These are phyloP conservation scores for Fallopia convolvulus DNA, from an alignment of 148 eudicot species.

Conservation along the genomic window DNA sequence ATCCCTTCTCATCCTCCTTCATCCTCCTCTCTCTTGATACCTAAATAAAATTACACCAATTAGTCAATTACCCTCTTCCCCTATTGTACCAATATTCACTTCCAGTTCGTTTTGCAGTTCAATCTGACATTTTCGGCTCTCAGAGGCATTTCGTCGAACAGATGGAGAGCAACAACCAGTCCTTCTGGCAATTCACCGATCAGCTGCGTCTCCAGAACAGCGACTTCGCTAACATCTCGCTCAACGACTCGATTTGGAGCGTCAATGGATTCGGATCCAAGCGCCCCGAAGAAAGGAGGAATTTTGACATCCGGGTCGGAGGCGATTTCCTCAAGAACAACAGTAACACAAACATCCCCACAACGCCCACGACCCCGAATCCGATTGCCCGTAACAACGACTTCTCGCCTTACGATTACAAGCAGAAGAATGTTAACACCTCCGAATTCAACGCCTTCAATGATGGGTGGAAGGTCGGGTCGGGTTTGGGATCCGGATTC, in stretches of 20 bases:
- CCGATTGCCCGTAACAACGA: conserved; percentile 8
- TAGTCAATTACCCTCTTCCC: neutral
- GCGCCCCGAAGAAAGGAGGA: conserved; percentile 52
- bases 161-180: conserved; percentile 64
- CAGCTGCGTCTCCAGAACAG: conserved; percentile 68
- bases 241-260: conserved; percentile 94
- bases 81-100: neutral
- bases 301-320: conserved; percentile 66
- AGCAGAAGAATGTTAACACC: conserved; percentile 2
- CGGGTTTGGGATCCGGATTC: conserved; percentile 36
- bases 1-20: neutral
- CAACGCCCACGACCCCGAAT: neutral
- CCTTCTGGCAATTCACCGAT: conserved; percentile 90
- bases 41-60: neutral
- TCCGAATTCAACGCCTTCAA: conserved; percentile 31
- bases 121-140: neutral
- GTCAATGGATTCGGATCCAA: conserved; percentile 36
- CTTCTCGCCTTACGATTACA: conserved; percentile 10
- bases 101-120: neutral
- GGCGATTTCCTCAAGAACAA: conserved; percentile 23
- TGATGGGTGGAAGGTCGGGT: conserved; percentile 38
- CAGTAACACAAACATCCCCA: neutral
- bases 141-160: conserved; percentile 27
- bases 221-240: conserved; percentile 54
- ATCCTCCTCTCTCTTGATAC: neutral